A percentile compares a stretch with the other conserved stretches of the same genome.
Conservation (phyloP, 148 eudicot genomes). For the Silene uniflora region DNA sequence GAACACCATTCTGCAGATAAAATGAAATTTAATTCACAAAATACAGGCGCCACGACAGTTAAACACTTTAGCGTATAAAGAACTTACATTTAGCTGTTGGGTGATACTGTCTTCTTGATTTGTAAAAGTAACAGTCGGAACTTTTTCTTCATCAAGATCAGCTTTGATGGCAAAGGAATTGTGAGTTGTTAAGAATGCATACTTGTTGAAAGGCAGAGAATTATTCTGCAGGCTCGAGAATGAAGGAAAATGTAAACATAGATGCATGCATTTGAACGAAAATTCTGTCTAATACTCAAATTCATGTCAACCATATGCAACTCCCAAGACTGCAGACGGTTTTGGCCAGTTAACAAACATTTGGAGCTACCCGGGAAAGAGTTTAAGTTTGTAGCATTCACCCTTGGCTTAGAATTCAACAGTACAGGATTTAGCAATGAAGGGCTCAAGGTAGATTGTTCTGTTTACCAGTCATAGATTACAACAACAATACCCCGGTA, state of each 20-base stretch:
- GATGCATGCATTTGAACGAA: neutral
- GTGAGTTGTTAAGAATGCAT: conserved; percentile 79
- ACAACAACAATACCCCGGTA: too few species aligned
- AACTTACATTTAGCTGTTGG: conserved; percentile 63
- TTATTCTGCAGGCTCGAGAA: conserved; percentile 38
- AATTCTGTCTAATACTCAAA: neutral
- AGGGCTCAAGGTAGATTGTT: too few species aligned
- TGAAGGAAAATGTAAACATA: neutral
- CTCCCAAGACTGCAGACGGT: too few species aligned
- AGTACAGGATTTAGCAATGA: too few species aligned
- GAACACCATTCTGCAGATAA: conserved; percentile 35
- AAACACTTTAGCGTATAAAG: too few species aligned
- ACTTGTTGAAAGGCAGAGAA: conserved; percentile 83
- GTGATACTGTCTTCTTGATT: conserved; percentile 80
- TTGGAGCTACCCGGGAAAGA: too few species aligned
- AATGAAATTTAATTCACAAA: too few species aligned
- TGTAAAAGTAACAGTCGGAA: conserved; percentile 44
- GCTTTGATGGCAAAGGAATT: conserved; percentile 66
- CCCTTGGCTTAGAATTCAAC: too few species aligned
- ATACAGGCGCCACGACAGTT: too few species aligned
- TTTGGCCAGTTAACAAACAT: too few species aligned
- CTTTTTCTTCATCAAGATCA: conserved; percentile 36
- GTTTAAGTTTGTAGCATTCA: too few species aligned
- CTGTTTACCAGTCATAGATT: too few species aligned
- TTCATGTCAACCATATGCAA: neutral